These are phyloP conservation scores for Mycena maculata DNA, from an alignment of 768 basidiomycete species.

Conservation along the genomic window DNA sequence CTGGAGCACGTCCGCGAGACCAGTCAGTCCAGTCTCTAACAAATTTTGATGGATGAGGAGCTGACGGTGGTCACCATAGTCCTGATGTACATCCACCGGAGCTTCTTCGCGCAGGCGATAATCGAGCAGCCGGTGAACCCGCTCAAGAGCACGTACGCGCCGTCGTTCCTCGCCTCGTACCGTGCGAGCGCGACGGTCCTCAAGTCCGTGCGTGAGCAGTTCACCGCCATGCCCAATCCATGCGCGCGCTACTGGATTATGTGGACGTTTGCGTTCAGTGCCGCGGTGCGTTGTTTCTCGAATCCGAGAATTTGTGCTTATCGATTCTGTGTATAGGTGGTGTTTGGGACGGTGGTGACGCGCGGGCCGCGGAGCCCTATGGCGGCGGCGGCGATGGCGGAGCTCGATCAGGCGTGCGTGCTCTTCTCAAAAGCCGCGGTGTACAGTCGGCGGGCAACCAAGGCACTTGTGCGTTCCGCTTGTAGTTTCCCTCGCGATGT, in stretches of 20 bases:
- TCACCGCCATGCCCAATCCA: conserved; percentile 56
- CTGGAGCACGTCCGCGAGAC: conserved; percentile 63
- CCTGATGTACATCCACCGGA: conserved; percentile 71
- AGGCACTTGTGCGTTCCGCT: conserved; percentile 64
- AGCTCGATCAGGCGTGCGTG: conserved; percentile 74
- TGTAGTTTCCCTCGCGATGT: not conserved
- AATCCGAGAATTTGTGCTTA: not conserved
- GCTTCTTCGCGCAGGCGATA: conserved; percentile 79
- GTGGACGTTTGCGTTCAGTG: conserved; percentile 72
- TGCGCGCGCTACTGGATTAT: conserved; percentile 68
- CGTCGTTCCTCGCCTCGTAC: conserved; percentile 73
- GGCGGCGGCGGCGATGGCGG: conserved; percentile 73
- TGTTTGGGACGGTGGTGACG: conserved; percentile 84
- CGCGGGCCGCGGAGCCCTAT: conserved; percentile 76
- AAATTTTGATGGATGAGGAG: not conserved
- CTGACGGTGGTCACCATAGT: conserved; percentile 48
- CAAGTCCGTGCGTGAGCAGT: conserved; percentile 62
- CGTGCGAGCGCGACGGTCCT: conserved; percentile 68
- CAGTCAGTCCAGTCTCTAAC: conserved; percentile 40
- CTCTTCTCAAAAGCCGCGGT: conserved; percentile 73
- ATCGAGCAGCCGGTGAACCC: conserved; percentile 76
- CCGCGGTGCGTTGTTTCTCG: conserved; percentile 53
- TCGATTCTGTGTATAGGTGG: conserved; percentile 57
- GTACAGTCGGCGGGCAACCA: conserved; percentile 71
- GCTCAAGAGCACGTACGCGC: conserved; percentile 71